Evolutionary conservation across 768 basidiomycete species (phyloP), one percentile per base, ranked within the genome.

Genomic region (Russula sp.): DNA sequence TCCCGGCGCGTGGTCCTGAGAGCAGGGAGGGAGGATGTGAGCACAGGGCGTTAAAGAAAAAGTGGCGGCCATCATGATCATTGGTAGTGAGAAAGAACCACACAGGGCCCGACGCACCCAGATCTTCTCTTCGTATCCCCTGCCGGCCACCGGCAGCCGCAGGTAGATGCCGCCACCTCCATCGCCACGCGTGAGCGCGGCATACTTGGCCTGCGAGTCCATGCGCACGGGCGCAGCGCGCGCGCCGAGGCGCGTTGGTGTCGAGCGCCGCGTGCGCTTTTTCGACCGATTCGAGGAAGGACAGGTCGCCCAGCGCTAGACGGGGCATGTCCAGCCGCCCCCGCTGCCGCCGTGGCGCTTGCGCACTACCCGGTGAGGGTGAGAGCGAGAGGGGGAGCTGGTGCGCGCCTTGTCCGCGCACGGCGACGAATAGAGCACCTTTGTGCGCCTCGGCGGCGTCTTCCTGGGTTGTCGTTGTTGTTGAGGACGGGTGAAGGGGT

Each of bases 181-280:
- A 59, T 96, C 89, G 0, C 95, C 94, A 47, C 95, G 78, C 5
- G 86, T 85, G 14, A 98, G 82, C 70, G 87, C 86, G 37, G 88
- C 84, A 68, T 98, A 98, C 75, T 98, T 99, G 1, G 94, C 94
- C 73, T 98, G 95, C 72, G 89, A 91, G 73, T 98, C 96, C 94
- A 98, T 97, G 20, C 92, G 80, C 16, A 85, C 78, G 9, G 90
- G 86, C 0, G 80, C 72, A 2, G 81, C 76, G 18, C 84, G 84
- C 59, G 96, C 81, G 2, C 81, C 81, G 31, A 98, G 77, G 80
- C 39, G 84, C 83, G 70, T 89, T 94, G 74, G 93, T 88, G 2
- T 85, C 84, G 64, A 94, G 91, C n/a, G 93, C 89, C 1, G 91
- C 88, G 72, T 99, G 97, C 0, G 86, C 88, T 4, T 89, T 84